Evolutionary conservation across 129 eudicot genomes (phyloP).

Genomic region (Kitagawia praeruptora): DNA sequence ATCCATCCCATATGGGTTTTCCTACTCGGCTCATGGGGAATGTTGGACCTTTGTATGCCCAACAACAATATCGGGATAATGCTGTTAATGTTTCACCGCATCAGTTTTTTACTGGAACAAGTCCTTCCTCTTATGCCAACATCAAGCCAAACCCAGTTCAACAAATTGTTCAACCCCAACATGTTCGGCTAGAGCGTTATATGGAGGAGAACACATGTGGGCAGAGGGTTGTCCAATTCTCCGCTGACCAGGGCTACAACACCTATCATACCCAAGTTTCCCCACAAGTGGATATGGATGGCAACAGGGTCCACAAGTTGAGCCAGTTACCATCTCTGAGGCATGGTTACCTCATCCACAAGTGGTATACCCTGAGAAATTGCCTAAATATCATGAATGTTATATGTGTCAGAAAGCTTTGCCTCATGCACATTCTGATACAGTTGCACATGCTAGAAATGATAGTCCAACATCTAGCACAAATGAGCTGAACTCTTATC

Average conservation of each 20-base stretch:
- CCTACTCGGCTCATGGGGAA: constrained; percentile 41
- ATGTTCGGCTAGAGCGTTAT: constrained; percentile 42
- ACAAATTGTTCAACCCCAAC: constrained; percentile 40
- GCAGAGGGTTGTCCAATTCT: constrained; percentile 39
- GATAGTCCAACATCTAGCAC: constrained; percentile 37
- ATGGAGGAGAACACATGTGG: constrained; percentile 24
- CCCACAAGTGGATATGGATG: constrained; percentile 53
- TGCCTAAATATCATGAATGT: constrained; percentile 53
- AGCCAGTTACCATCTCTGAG: constrained; percentile 45
- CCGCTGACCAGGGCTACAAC: constrained; percentile 48
- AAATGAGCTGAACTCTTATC: constrained; percentile 35
- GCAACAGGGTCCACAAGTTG: constrained; percentile 43
- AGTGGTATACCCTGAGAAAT: constrained; percentile 25
- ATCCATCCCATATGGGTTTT: constrained; percentile 51
- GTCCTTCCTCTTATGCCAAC: constrained; percentile 44
- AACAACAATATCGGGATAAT: constrained; percentile 43
- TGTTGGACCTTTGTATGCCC: constrained; percentile 41
- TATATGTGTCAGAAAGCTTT: constrained; percentile 75
- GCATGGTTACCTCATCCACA: constrained; percentile 48
- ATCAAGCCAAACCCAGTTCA: constrained; percentile 38
- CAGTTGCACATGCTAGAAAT: constrained; percentile 58
- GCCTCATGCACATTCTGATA: constrained; percentile 95
- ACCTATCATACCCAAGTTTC: constrained; percentile 50
- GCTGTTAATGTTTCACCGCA: constrained; percentile 35
- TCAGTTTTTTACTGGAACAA: constrained; percentile 45